These are phyloP conservation scores for Penicillium egyptiacum DNA, from an alignment of 495 filamentous ascomycete species.

Conservation along the genomic window DNA sequence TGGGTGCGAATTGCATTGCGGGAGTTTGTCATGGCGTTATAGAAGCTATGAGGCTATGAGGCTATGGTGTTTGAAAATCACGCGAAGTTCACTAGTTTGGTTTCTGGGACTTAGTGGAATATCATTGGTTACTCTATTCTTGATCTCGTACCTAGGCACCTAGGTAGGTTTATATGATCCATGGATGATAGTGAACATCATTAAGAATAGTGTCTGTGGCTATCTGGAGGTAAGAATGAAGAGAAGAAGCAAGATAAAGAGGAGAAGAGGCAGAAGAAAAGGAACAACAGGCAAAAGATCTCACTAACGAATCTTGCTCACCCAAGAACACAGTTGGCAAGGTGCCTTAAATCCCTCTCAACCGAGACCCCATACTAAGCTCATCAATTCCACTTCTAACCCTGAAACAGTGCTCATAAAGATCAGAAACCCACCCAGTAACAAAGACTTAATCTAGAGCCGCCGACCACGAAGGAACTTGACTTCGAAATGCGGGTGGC, in stretches of 20 bases:
- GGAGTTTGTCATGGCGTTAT: background rate
- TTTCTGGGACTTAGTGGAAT: background rate
- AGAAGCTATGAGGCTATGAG: background rate
- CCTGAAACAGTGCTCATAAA: background rate
- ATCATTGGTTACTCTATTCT: background rate
- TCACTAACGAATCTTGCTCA: background rate
- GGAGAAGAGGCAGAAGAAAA: background rate
- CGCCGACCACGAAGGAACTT: background rate
- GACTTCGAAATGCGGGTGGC: slow-evolving; percentile 6
- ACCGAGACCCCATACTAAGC: background rate
- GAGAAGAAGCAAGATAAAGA: background rate
- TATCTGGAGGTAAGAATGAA: background rate
- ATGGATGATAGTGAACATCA: background rate
- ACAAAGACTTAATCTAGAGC: background rate
- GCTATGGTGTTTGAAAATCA: background rate
- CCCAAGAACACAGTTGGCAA: background rate
- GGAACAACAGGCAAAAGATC: background rate
- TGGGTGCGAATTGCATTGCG: background rate
- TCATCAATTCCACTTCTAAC: background rate
- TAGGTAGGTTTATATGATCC: background rate
- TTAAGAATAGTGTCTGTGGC: background rate
- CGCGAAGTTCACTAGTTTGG: background rate
- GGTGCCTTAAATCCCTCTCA: background rate
- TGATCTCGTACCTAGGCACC: too few relatives aligned
- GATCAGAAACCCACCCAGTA: background rate